phyloP scores from a whole-genome alignment of 1,139 yeast species.

The Yamadazyma diddensiae region DNA sequence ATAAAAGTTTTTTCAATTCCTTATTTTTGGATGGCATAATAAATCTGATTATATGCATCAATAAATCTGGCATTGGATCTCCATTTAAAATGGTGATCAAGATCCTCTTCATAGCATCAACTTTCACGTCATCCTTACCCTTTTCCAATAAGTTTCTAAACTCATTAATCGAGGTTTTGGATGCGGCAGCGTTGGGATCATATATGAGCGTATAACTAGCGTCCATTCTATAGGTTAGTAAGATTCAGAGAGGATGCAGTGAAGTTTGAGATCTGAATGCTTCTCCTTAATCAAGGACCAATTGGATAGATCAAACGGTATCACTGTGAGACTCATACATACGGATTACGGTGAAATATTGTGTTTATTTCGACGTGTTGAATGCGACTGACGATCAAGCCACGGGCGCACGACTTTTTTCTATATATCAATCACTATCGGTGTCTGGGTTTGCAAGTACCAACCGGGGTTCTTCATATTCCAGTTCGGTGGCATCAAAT shows the following conservation, averaged over 20 bases:
- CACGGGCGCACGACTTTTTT: neutral
- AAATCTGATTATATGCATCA: slow-evolving; percentile 96
- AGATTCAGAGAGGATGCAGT: no score
- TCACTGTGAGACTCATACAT: no score
- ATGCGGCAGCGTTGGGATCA: slow-evolving; percentile 72
- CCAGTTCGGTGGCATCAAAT: slow-evolving; percentile 9
- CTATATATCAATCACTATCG: slow-evolving; percentile 14
- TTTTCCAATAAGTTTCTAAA: slow-evolving; percentile 80
- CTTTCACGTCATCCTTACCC: slow-evolving; percentile 84
- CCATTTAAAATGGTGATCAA: slow-evolving; percentile 88
- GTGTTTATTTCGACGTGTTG: slow-evolving; percentile 17
- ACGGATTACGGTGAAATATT: neutral
- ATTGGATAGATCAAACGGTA: no score
- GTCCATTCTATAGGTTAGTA: no score
- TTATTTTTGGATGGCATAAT: slow-evolving; percentile 95
- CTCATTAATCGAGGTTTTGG: slow-evolving; percentile 71
- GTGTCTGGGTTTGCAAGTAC: slow-evolving; percentile 72
- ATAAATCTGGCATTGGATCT: slow-evolving; percentile 88
- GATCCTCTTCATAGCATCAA: slow-evolving; percentile 86
- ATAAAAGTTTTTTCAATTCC: slow-evolving; percentile 85
- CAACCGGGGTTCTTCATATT: slow-evolving; percentile 46
- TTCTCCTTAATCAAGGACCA: no score
- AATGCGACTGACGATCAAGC: slow-evolving; percentile 3
- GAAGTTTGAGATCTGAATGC: no score
- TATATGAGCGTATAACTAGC: slow-evolving; percentile 69